Conservation (phyloP, 2,329 filamentous ascomycete species). For the Penicillium oxalicum region DNA sequence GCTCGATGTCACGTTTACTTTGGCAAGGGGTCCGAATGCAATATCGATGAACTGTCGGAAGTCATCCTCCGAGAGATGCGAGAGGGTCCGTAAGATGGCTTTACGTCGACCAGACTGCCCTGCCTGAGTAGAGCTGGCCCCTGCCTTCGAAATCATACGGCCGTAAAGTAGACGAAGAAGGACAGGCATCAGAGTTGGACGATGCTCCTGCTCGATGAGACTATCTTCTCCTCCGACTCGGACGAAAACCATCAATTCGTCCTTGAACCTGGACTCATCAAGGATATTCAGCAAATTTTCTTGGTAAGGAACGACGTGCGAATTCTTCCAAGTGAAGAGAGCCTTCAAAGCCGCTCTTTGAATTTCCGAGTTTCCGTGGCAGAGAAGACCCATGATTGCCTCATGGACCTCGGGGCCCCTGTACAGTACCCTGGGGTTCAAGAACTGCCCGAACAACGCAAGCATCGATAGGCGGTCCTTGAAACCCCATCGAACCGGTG, state of each 20-base stretch:
- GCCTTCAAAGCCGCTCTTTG: slow-evolving; percentile 81
- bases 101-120: slow-evolving; percentile 74
- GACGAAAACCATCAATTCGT: slow-evolving; percentile 86
- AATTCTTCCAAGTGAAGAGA: slow-evolving; percentile 82
- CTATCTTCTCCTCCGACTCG: slow-evolving; percentile 61
- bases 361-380: slow-evolving; percentile 84
- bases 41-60: slow-evolving; percentile 79
- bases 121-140: slow-evolving; percentile 67
- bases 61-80: slow-evolving; percentile 67
- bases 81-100: slow-evolving; percentile 67
- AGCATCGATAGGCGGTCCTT: slow-evolving; percentile 78
- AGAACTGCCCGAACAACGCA: slow-evolving; percentile 73
- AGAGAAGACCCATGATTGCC: slow-evolving; percentile 67
- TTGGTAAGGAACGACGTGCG: slow-evolving; percentile 68
- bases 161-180: slow-evolving; percentile 84
- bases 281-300: slow-evolving; percentile 81
- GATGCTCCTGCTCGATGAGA: slow-evolving; percentile 67
- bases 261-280: slow-evolving; percentile 85
- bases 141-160: slow-evolving; percentile 75
- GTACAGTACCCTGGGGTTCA: slow-evolving; percentile 79
- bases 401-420: slow-evolving; percentile 69
- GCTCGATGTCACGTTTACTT: slow-evolving; percentile 54
- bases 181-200: slow-evolving; percentile 70
- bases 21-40: slow-evolving; percentile 64
- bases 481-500: slow-evolving; percentile 38